Evolutionary conservation across 805 yeast genomes (phyloP).

Genomic region (Kazachstania martiniae): DNA sequence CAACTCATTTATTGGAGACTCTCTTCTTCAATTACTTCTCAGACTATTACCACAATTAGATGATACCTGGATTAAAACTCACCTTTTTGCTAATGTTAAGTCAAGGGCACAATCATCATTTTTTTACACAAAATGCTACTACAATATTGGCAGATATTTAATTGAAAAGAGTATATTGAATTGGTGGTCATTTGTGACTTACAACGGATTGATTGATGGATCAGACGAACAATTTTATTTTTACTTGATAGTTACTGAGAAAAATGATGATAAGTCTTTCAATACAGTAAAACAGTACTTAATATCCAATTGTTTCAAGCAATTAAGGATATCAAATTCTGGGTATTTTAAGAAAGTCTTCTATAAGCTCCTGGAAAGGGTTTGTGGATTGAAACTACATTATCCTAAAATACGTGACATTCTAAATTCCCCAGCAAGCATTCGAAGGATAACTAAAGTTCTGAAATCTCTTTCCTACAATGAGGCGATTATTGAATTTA

Average conservation of each 20-base stretch:
- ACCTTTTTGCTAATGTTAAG: conserved; percentile 15
- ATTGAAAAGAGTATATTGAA: conserved; percentile 12
- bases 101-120: conserved; percentile 7
- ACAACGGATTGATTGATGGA: conserved; percentile 13
- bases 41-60: conserved; percentile 5
- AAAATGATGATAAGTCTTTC: conserved; percentile 18
- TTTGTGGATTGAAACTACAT: conserved; percentile 4
- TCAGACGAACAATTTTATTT: conserved; percentile 9
- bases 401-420: background rate
- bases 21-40: no score
- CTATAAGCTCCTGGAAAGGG: conserved; percentile 11
- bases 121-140: conserved; percentile 17
- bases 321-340: conserved; percentile 6
- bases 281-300: conserved; percentile 12
- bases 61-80: conserved; percentile 15
- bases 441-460: background rate
- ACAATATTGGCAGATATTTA: conserved; percentile 16
- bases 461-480: background rate
- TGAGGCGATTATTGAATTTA: background rate
- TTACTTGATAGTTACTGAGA: conserved; percentile 9
- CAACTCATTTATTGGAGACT: no score
- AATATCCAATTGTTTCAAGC: conserved; percentile 9
- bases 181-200: conserved; percentile 26
- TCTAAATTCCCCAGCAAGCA: background rate
- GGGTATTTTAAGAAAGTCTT: conserved; percentile 8